Percentiles rank a stretch among this genome's conserved stretches.
Evolutionary conservation across 768 basidiomycete genomes (phyloP).

Genomic region (Lentinus brumalis): DNA sequence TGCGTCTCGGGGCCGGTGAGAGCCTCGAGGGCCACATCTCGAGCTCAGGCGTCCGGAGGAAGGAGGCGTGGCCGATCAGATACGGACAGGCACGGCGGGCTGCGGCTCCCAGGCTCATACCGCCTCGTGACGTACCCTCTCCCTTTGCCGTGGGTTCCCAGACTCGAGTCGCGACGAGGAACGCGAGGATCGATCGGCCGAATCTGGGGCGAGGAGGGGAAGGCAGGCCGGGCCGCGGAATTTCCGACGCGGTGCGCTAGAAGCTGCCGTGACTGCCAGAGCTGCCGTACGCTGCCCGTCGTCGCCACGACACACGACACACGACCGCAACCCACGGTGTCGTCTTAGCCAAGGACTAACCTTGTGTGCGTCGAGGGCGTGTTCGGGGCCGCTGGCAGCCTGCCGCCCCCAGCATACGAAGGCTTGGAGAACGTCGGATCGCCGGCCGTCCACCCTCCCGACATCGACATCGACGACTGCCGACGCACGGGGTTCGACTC

Average conservation of each 20-base stretch:
- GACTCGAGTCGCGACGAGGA: constrained; percentile 2
- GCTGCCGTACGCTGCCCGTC: not conserved
- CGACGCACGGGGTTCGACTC: too few relatives aligned
- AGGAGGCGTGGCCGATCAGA: constrained; percentile 13
- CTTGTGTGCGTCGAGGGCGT: too few relatives aligned
- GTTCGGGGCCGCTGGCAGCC: too few relatives aligned
- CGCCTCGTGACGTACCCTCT: constrained; percentile 15
- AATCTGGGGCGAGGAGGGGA: not conserved
- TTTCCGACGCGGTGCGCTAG: constrained; percentile 15
- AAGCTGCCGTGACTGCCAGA: constrained; percentile 9
- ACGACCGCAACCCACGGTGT: too few relatives aligned
- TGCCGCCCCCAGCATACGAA: too few relatives aligned
- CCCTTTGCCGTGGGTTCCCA: not conserved
- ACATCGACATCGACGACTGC: too few relatives aligned
- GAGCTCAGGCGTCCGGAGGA: constrained; percentile 3
- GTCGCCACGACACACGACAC: too few relatives aligned
- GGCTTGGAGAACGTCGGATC: too few relatives aligned
- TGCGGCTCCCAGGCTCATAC: constrained; percentile 2
- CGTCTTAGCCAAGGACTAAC: too few relatives aligned
- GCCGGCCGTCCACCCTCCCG: too few relatives aligned
- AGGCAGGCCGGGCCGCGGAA: constrained; percentile 13
- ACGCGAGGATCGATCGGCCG: not conserved
- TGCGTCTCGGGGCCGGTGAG: constrained; percentile 7
- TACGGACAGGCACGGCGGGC: not conserved
- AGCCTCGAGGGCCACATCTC: not conserved